Conservation (phyloP, 2,329 filamentous ascomycete species). For the Colletotrichum tanaceti region DNA sequence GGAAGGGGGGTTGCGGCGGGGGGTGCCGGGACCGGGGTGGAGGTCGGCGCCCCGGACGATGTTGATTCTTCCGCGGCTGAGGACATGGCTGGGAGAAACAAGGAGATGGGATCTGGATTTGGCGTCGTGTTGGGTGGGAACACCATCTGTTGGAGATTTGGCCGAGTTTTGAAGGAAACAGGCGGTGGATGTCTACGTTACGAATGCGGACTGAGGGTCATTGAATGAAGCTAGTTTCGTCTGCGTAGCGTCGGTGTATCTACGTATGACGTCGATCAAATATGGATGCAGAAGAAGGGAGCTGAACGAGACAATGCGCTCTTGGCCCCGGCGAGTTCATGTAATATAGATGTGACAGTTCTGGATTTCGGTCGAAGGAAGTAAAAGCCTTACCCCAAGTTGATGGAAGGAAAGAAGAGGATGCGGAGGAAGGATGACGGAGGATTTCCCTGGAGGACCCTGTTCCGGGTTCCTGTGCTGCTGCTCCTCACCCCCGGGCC, state of each 20-base stretch:
- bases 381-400: background rate
- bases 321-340: background rate
- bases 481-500: slow-evolving; percentile 5
- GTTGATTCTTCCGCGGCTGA: slow-evolving; percentile 18
- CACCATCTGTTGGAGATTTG: slow-evolving; percentile 29
- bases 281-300: background rate
- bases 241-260: background rate
- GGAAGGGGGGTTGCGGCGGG: slow-evolving; percentile 37
- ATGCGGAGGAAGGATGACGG: background rate
- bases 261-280: background rate
- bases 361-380: no score
- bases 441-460: slow-evolving; percentile 1
- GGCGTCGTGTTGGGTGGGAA: slow-evolving; percentile 35
- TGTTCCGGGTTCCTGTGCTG: background rate
- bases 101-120: slow-evolving; percentile 28
- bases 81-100: slow-evolving; percentile 41
- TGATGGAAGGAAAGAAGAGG: background rate
- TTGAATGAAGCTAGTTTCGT: background rate
- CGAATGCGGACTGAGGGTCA: slow-evolving; percentile 8
- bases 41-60: slow-evolving; percentile 18
- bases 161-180: background rate
- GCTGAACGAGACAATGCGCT: background rate
- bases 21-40: slow-evolving; percentile 15
- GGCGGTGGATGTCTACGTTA: slow-evolving; percentile 4
- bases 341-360: background rate